Percentiles rank a stretch among this genome's conserved stretches.
These are phyloP conservation scores for Hypomontagnella monticulosa DNA, from an alignment of 495 filamentous ascomycete species.

Conservation along the genomic window DNA sequence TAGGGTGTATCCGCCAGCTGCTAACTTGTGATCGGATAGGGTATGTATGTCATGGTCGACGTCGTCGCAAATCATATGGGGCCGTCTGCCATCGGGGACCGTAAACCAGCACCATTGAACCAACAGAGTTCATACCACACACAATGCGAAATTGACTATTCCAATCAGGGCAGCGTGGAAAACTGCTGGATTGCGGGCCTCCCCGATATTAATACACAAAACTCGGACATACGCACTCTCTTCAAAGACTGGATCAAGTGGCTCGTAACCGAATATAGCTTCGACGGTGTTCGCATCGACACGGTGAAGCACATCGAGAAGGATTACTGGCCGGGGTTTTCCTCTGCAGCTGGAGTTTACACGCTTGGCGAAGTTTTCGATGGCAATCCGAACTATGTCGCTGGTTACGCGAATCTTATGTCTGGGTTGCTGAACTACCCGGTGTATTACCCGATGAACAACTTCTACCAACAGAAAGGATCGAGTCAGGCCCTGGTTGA, in stretches of 20 bases:
- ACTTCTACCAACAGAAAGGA: constrained; percentile 68
- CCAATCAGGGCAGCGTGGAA: constrained; percentile 58
- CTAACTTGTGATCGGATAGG: constrained; percentile 19
- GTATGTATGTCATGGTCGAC: constrained; percentile 76
- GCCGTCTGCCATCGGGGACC: constrained; percentile 9
- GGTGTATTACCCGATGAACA: constrained; percentile 58
- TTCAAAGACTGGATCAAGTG: constrained; percentile 73
- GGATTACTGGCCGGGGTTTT: constrained; percentile 73
- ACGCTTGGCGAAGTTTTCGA: constrained; percentile 74
- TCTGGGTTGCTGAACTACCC: constrained; percentile 78
- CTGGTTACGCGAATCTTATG: constrained; percentile 70
- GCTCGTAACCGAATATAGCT: constrained; percentile 73
- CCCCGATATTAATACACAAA: constrained; percentile 75
- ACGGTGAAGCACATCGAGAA: constrained; percentile 77
- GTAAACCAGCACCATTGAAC: constrained; percentile 27
- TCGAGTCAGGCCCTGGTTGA: constrained; percentile 68
- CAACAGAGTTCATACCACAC: constrained; percentile 69
- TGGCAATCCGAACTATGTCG: constrained; percentile 68
- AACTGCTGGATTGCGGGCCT: constrained; percentile 75
- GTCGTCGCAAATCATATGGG: constrained; percentile 84
- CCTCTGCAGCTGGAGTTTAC: constrained; percentile 73
- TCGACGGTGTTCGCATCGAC: constrained; percentile 84
- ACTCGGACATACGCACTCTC: constrained; percentile 61
- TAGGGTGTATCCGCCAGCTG: constrained; percentile 51
- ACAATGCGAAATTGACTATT: constrained; percentile 74